Percentiles rank a stretch among this genome's conserved stretches.
These are phyloP conservation scores for Flaveria ramosissima DNA, from an alignment of 129 eudicot genomes.

Conservation along the genomic window DNA sequence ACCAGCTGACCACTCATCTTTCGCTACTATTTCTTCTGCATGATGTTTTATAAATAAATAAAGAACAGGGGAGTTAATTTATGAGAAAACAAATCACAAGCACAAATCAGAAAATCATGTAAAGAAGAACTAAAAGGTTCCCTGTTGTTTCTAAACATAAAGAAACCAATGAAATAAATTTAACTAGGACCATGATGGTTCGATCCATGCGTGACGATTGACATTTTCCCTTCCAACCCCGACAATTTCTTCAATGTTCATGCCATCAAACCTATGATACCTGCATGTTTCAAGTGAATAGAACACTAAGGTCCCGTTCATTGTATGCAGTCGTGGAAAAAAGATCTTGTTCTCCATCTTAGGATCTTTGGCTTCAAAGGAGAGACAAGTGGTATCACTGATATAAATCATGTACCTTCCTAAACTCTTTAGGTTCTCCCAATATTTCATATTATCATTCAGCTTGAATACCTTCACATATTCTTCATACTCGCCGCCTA, in stretches of 20 bases:
- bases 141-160: too few relatives aligned
- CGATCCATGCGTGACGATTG: conserved; percentile 13
- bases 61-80: too few relatives aligned
- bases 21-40: too few relatives aligned
- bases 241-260: not conserved
- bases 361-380: not conserved
- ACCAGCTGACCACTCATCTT: too few relatives aligned
- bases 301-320: conserved; percentile 13
- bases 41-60: too few relatives aligned
- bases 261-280: conserved; percentile 7
- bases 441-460: not conserved
- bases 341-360: conserved; percentile 32
- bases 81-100: too few relatives aligned
- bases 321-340: conserved; percentile 13
- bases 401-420: conserved; percentile 25
- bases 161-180: not conserved
- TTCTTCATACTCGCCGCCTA: conserved; percentile 4
- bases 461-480: conserved; percentile 25
- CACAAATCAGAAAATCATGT: too few relatives aligned
- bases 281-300: conserved; percentile 29
- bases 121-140: too few relatives aligned
- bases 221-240: not conserved
- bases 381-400: not conserved
- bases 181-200: conserved; percentile 24
- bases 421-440: conserved; percentile 23